A percentile compares a stretch with the other conserved stretches of the same genome.
Conservation (phyloP, 2,329 filamentous ascomycete species). For the Dactylonectria estremocensis region DNA sequence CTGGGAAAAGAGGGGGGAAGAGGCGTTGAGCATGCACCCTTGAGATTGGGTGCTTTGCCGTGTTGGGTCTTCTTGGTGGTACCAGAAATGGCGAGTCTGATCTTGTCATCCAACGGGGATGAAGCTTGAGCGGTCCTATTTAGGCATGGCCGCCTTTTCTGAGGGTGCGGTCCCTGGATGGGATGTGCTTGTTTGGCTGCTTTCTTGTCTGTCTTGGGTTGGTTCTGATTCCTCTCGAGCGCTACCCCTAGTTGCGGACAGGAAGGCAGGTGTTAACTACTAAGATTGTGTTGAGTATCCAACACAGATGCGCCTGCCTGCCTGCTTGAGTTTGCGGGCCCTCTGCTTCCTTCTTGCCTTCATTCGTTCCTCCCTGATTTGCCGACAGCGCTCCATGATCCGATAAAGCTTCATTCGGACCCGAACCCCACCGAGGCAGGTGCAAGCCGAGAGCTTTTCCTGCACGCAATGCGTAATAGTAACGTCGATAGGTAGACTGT, state of each 20-base stretch:
- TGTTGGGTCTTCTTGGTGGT: constrained; percentile 19
- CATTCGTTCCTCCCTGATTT: constrained; percentile 17
- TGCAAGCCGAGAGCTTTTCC: background rate
- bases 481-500: constrained; percentile 20
- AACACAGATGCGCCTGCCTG: background rate
- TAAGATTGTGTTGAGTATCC: background rate
- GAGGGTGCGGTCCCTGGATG: constrained; percentile 24
- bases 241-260: too few species aligned
- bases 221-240: too few species aligned
- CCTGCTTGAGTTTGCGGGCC: background rate
- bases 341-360: constrained; percentile 14
- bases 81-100: constrained; percentile 25
- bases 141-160: constrained; percentile 22
- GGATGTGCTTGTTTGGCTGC: constrained; percentile 10
- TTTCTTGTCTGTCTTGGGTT: background rate
- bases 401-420: constrained; percentile 33
- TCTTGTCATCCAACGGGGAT: constrained; percentile 24
- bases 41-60: background rate
- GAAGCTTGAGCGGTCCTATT: constrained; percentile 24
- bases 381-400: constrained; percentile 25
- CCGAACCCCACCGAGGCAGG: constrained; percentile 4
- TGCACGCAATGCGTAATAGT: constrained; percentile 11
- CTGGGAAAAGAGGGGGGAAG: background rate
- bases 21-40: background rate
- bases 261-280: too few species aligned